Evolutionary conservation across 2,329 filamentous ascomycete species (phyloP).

Genomic region (Teratosphaeria gauchensis): DNA sequence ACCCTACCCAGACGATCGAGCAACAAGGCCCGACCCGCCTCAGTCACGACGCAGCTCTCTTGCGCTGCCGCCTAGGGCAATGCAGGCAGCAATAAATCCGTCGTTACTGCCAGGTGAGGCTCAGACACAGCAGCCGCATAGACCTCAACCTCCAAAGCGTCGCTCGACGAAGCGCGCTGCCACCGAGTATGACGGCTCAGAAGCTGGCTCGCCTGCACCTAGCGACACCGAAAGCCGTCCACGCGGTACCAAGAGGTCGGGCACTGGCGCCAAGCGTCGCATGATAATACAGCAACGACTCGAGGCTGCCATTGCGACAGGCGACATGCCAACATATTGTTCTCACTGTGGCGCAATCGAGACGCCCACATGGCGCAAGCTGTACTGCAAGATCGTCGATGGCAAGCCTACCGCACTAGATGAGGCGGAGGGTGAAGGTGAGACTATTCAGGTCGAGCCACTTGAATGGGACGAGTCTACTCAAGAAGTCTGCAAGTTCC

Average conservation of each 20-base stretch:
- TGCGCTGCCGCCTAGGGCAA: conserved; percentile 22
- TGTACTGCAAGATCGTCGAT: conserved; percentile 67
- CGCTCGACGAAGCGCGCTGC: conserved; percentile 15
- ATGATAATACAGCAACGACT: conserved; percentile 50
- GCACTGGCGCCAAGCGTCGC: conserved; percentile 52
- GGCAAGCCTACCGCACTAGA: conserved; percentile 63
- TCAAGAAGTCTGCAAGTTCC: conserved; percentile 56
- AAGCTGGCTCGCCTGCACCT: conserved; percentile 27
- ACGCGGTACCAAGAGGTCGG: conserved; percentile 23
- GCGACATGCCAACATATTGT: conserved; percentile 80
- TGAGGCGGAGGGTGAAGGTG: conserved; percentile 61
- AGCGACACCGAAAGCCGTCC: conserved; percentile 23
- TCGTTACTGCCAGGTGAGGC: neutral
- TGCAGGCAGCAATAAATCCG: conserved; percentile 9
- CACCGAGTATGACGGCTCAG: conserved; percentile 19
- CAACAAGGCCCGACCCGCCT: neutral
- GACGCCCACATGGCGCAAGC: conserved; percentile 91
- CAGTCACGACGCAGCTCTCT: conserved; percentile 24
- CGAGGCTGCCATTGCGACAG: conserved; percentile 56
- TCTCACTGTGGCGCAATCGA: conserved; percentile 90
- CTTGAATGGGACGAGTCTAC: conserved; percentile 50
- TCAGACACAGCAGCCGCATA: conserved; percentile 5
- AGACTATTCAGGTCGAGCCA: conserved; percentile 64
- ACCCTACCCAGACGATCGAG: neutral
- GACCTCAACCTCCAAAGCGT: conserved; percentile 7